Conservation (phyloP, 2,329 filamentous ascomycete species). For the Fusarium anthophilum region DNA sequence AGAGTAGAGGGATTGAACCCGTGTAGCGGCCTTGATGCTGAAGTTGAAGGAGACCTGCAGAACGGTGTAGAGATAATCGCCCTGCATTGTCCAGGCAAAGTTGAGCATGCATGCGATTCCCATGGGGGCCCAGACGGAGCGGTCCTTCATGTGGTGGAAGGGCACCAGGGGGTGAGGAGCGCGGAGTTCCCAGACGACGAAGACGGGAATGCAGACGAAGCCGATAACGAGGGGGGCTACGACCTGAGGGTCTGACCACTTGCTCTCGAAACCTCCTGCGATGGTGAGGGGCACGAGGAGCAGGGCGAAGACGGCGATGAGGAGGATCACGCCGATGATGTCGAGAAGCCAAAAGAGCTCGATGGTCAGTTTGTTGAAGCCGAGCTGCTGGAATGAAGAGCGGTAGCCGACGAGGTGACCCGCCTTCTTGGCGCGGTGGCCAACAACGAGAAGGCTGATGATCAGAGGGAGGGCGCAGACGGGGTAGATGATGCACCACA, state of each 20-base stretch:
- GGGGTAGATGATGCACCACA: slow-evolving; percentile 72
- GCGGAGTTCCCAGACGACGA: slow-evolving; percentile 59
- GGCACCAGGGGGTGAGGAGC: slow-evolving; percentile 66
- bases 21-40: slow-evolving; percentile 63
- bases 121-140: slow-evolving; percentile 70
- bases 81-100: slow-evolving; percentile 70
- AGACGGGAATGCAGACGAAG: slow-evolving; percentile 59
- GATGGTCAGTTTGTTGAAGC: slow-evolving; percentile 45
- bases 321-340: slow-evolving; percentile 55
- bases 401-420: slow-evolving; percentile 55
- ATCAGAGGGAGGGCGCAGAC: slow-evolving; percentile 66
- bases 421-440: slow-evolving; percentile 60
- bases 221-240: slow-evolving; percentile 57
- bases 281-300: slow-evolving; percentile 57
- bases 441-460: slow-evolving; percentile 59
- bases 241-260: slow-evolving; percentile 52
- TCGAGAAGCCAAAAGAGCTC: slow-evolving; percentile 60
- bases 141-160: slow-evolving; percentile 69
- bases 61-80: slow-evolving; percentile 71
- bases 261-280: slow-evolving; percentile 53
- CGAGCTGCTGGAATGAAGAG: slow-evolving; percentile 47
- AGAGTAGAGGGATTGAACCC: slow-evolving; percentile 68
- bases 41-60: slow-evolving; percentile 70
- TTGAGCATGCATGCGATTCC: slow-evolving; percentile 66
- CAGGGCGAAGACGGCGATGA: slow-evolving; percentile 58